phyloP scores from a whole-genome alignment of 202 grass and related monocot genomes.

The Digitaria exilis region DNA sequence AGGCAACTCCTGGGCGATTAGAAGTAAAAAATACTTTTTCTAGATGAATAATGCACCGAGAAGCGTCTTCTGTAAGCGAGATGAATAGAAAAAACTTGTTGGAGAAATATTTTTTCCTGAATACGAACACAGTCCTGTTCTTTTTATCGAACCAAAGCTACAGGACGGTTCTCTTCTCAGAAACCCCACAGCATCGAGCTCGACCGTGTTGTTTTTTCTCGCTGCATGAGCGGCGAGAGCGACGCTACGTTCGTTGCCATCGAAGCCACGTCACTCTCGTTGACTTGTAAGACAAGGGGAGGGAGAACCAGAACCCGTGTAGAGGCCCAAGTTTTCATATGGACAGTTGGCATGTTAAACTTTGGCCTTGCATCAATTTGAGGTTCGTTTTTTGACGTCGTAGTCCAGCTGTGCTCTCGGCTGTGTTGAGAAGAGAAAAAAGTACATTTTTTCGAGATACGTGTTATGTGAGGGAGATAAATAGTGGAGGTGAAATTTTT shows the following conservation, averaged over 20 bases:
- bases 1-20: background rate
- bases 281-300: slow-evolving; percentile 25
- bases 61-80: too few relatives aligned
- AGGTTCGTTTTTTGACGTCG: background rate
- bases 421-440: too few relatives aligned
- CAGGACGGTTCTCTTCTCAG: background rate
- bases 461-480: too few relatives aligned
- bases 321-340: slow-evolving; percentile 1
- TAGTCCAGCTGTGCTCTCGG: slow-evolving; percentile 30
- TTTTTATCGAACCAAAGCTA: background rate
- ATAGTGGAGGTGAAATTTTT: too few relatives aligned
- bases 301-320: background rate
- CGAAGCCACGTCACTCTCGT: background rate
- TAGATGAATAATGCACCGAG: too few relatives aligned
- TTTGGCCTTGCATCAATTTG: background rate
- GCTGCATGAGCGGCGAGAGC: slow-evolving; percentile 19
- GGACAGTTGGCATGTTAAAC: slow-evolving; percentile 35
- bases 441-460: too few relatives aligned
- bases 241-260: slow-evolving; percentile 17
- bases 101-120: too few relatives aligned
- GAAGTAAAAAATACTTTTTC: too few relatives aligned
- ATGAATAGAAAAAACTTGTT: too few relatives aligned
- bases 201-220: background rate
- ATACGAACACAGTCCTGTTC: too few relatives aligned
- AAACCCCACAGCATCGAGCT: too few relatives aligned